phyloP scores from a whole-genome alignment of 2,329 filamentous ascomycete species.

The Pseudogymnoascus sp. region DNA sequence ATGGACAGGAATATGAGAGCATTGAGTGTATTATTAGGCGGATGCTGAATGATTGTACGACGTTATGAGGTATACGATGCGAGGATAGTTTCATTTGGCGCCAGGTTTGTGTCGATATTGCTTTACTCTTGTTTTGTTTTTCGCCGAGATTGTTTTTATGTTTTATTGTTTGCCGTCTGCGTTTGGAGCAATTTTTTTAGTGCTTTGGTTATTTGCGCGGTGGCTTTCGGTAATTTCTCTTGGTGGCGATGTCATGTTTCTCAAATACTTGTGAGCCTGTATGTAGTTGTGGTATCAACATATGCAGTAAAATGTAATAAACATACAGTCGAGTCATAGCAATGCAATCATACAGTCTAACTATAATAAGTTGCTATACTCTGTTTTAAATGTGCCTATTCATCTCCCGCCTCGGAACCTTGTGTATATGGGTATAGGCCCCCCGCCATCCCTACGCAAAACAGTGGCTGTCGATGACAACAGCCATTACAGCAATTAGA shows the following conservation, averaged over 20 bases:
- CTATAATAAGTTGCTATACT: not conserved
- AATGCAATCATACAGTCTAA: not conserved
- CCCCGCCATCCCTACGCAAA: not conserved
- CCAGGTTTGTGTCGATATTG: not conserved
- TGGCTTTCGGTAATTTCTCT: not conserved
- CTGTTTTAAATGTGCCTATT: not conserved
- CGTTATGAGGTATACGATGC: not conserved
- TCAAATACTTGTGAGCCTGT: not conserved
- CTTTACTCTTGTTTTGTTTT: not conserved
- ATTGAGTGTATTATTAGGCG: not conserved
- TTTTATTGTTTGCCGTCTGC: not conserved
- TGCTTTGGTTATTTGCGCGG: not conserved
- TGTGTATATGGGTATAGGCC: not conserved
- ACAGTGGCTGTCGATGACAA: too few relatives aligned
- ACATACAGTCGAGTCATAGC: not conserved
- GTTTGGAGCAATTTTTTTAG: not conserved
- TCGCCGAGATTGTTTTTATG: not conserved
- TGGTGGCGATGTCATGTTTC: not conserved
- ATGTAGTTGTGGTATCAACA: not conserved
- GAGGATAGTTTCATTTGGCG: not conserved
- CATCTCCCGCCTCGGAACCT: not conserved
- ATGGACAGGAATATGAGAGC: not conserved
- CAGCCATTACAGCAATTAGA: too few relatives aligned
- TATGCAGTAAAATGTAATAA: not conserved
- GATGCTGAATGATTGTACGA: not conserved